A percentile compares a stretch with the other conserved stretches of the same genome.
Conservation (phyloP, 345 rosid genomes). For the Salix viminalis region DNA sequence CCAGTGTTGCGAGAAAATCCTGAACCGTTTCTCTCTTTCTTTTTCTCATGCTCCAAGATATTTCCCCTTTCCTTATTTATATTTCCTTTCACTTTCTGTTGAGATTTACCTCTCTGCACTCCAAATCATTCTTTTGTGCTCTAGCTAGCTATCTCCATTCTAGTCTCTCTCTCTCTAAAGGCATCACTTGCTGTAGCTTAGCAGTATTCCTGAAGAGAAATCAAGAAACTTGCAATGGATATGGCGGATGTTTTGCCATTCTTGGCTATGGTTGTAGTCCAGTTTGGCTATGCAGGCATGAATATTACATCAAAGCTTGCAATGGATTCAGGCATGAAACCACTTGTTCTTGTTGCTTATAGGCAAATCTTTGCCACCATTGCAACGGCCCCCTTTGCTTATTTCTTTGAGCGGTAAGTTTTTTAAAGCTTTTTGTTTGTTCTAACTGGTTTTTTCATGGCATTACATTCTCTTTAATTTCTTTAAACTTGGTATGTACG, state of each 20-base stretch:
- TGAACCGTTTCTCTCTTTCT: slow-evolving; percentile 41
- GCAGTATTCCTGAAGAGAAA: background rate
- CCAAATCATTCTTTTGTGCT: background rate
- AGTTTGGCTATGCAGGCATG: slow-evolving; percentile 82
- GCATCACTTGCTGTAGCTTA: background rate
- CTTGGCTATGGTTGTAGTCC: slow-evolving; percentile 71
- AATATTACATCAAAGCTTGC: slow-evolving; percentile 81
- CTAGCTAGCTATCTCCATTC: background rate
- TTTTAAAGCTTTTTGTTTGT: background rate
- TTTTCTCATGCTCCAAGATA: background rate
- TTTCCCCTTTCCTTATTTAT: slow-evolving; percentile 18
- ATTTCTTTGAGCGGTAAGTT: slow-evolving; percentile 62
- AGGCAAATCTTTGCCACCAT: slow-evolving; percentile 76
- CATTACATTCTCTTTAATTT: background rate
- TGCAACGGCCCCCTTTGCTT: slow-evolving; percentile 64
- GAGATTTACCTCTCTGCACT: background rate
- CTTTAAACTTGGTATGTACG: no score
- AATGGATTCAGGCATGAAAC: slow-evolving; percentile 80
- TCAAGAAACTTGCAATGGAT: slow-evolving; percentile 19
- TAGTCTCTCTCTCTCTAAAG: background rate
- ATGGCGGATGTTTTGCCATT: slow-evolving; percentile 49
- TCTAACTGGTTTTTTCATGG: background rate
- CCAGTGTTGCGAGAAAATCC: slow-evolving; percentile 27
- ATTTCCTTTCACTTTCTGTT: slow-evolving; percentile 24
- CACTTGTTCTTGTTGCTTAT: slow-evolving; percentile 71